Evolutionary conservation across 2,329 filamentous ascomycete genomes (phyloP).

Genomic region (Aschersonia sp.): DNA sequence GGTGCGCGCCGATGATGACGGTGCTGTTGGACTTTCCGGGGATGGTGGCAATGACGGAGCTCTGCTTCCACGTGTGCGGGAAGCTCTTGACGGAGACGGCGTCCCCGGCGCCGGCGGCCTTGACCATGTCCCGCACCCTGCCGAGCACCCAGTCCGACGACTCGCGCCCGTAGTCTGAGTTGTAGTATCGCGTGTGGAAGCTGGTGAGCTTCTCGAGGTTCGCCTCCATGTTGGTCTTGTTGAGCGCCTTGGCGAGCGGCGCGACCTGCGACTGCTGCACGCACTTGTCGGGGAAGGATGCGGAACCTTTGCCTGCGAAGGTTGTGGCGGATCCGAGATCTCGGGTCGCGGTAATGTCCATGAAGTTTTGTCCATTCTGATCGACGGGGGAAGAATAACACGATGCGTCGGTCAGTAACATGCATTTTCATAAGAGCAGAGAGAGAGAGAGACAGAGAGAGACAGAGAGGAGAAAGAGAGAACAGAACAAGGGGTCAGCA

Average conservation of each 20-base stretch:
- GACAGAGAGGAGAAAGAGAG: background rate
- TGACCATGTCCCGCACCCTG: slow-evolving; percentile 58
- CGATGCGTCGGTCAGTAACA: background rate
- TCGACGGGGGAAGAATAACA: background rate
- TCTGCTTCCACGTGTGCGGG: slow-evolving; percentile 74
- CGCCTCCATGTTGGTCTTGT: slow-evolving; percentile 59
- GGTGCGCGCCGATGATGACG: slow-evolving; percentile 80
- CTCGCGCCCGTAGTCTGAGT: slow-evolving; percentile 61
- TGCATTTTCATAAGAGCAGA: background rate
- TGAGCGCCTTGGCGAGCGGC: slow-evolving; percentile 52
- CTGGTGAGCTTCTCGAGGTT: slow-evolving; percentile 66
- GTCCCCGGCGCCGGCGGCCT: slow-evolving; percentile 52
- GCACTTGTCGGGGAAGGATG: slow-evolving; percentile 54
- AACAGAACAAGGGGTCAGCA: background rate
- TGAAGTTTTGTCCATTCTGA: slow-evolving; percentile 74
- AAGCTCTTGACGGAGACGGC: slow-evolving; percentile 61
- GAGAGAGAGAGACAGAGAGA: background rate
- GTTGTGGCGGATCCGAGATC: slow-evolving; percentile 34
- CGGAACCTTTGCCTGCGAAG: slow-evolving; percentile 13
- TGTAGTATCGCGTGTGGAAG: slow-evolving; percentile 75
- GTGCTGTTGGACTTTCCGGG: slow-evolving; percentile 76
- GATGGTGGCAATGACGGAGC: slow-evolving; percentile 81
- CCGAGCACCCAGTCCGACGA: slow-evolving; percentile 78
- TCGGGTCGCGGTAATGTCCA: slow-evolving; percentile 75
- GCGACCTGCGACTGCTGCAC: slow-evolving; percentile 49